Percentiles rank a stretch among this genome's conserved stretches.
phyloP scores from a whole-genome alignment of 202 grass and related monocot genomes.

The Cymbopogon flexuosus region DNA sequence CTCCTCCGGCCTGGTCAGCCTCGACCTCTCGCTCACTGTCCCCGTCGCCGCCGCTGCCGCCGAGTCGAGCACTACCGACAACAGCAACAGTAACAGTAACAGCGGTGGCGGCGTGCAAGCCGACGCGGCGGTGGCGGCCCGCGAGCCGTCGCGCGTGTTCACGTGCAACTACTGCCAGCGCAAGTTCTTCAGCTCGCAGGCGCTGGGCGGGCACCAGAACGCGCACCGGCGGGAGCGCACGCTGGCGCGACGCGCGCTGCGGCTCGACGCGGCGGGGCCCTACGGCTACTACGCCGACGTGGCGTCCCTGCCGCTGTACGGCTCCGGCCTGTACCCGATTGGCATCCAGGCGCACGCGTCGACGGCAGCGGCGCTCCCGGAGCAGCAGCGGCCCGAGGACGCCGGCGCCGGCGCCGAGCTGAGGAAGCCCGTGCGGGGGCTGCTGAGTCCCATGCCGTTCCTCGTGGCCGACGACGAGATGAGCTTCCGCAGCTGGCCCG shows the following conservation, averaged over 20 bases:
- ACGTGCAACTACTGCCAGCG: slow-evolving; percentile 83
- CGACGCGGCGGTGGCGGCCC: neutral
- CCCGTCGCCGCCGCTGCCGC: neutral
- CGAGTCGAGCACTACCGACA: slow-evolving; percentile 58
- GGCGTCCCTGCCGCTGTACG: slow-evolving; percentile 67
- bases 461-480: slow-evolving; percentile 46
- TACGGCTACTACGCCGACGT: slow-evolving; percentile 56
- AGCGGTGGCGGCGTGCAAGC: neutral
- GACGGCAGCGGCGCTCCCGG: slow-evolving; percentile 35
- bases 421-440: slow-evolving; percentile 21
- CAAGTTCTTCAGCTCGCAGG: slow-evolving; percentile 85
- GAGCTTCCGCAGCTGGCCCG: slow-evolving; percentile 48
- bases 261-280: slow-evolving; percentile 39
- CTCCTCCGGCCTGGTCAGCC: slow-evolving; percentile 29
- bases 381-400: neutral
- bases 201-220: slow-evolving; percentile 88
- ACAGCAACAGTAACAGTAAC: slow-evolving; percentile 33
- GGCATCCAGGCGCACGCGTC: slow-evolving; percentile 69
- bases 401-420: neutral
- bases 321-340: slow-evolving; percentile 50
- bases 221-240: slow-evolving; percentile 73
- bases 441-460: slow-evolving; percentile 52
- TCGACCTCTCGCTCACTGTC: slow-evolving; percentile 53
- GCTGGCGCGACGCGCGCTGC: slow-evolving; percentile 50
- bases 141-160: slow-evolving; percentile 57